phyloP scores from a whole-genome alignment of 2,329 filamentous ascomycete genomes.

The Pseudodiploospora longispora region DNA sequence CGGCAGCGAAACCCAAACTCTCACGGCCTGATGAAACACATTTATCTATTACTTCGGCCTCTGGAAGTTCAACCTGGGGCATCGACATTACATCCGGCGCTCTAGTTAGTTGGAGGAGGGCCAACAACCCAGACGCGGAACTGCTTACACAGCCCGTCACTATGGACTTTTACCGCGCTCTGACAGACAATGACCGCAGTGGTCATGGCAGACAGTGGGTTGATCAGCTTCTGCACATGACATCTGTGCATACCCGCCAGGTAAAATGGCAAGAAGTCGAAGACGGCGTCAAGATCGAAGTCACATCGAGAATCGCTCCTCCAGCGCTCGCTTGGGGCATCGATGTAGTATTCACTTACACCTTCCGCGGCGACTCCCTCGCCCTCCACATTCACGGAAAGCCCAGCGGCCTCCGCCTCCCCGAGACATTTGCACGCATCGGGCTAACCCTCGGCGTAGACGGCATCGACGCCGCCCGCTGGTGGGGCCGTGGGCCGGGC shows the following conservation, averaged over 20 bases:
- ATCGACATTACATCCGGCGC: conserved; percentile 36
- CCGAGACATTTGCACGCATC: conserved; percentile 53
- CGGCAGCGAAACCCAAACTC: conserved; percentile 15
- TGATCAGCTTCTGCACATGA: conserved; percentile 37
- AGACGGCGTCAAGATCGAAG: conserved; percentile 30
- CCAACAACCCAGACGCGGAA: conserved; percentile 21
- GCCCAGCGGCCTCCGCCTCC: conserved; percentile 39
- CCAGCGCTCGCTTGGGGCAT: conserved; percentile 55
- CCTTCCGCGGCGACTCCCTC: conserved; percentile 40
- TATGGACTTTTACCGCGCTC: conserved; percentile 55
- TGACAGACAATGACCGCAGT: conserved; percentile 57
- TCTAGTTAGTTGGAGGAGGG: conserved; percentile 33
- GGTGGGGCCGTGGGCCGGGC: conserved; percentile 61
- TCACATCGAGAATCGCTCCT: conserved; percentile 50
- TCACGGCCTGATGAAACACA: conserved; percentile 7
- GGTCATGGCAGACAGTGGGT: conserved; percentile 52
- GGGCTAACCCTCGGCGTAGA: conserved; percentile 45
- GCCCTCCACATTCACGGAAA: conserved; percentile 41
- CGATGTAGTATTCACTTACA: conserved; percentile 45
- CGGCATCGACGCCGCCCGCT: conserved; percentile 35
- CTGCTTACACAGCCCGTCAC: conserved; percentile 36
- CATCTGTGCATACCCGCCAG: conserved; percentile 32
- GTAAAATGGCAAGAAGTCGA: conserved; percentile 24
- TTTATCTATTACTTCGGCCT: conserved; percentile 27
- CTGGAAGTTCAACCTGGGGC: conserved; percentile 30